A percentile compares a stretch with the other conserved stretches of the same genome.
These are phyloP conservation scores for Nicotiana attenuata DNA, from an alignment of 257 asterid species.

Conservation along the genomic window DNA sequence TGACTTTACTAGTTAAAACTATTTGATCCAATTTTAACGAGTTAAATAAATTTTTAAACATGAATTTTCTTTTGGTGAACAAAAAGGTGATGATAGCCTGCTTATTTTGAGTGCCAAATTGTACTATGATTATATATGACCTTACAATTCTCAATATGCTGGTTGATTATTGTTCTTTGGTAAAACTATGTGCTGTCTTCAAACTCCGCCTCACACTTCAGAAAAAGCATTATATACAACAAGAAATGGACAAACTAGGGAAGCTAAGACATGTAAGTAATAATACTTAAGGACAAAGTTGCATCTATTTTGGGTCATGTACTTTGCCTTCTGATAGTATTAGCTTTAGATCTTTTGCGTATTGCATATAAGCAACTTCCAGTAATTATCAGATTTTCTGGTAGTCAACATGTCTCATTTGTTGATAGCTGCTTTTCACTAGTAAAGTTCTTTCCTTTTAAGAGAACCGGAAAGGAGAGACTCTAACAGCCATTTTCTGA, in stretches of 20 bases:
- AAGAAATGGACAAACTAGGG: neutral
- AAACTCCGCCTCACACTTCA: neutral
- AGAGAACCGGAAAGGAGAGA: neutral
- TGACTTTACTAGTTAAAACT: neutral
- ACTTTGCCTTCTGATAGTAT: neutral
- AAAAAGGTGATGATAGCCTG: neutral
- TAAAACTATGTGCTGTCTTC: neutral
- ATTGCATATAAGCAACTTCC: neutral
- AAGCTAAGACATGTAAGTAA: neutral
- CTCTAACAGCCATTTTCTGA: neutral
- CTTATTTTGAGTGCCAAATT: neutral
- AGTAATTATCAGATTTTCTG: neutral
- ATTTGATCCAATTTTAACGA: neutral
- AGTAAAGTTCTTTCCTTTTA: neutral
- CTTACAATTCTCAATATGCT: neutral
- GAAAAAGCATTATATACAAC: neutral
- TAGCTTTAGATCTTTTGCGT: neutral
- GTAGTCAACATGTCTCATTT: neutral
- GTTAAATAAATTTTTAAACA: neutral
- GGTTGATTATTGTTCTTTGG: neutral
- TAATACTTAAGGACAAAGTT: neutral
- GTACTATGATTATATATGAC: neutral
- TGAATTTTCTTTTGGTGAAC: neutral
- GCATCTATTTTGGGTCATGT: neutral
- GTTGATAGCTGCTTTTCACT: neutral